Percentiles rank a stretch among this genome's conserved stretches.
These are phyloP conservation scores for Zanthoxylum bungeanum DNA, from an alignment of 345 rosid species.

Conservation along the genomic window DNA sequence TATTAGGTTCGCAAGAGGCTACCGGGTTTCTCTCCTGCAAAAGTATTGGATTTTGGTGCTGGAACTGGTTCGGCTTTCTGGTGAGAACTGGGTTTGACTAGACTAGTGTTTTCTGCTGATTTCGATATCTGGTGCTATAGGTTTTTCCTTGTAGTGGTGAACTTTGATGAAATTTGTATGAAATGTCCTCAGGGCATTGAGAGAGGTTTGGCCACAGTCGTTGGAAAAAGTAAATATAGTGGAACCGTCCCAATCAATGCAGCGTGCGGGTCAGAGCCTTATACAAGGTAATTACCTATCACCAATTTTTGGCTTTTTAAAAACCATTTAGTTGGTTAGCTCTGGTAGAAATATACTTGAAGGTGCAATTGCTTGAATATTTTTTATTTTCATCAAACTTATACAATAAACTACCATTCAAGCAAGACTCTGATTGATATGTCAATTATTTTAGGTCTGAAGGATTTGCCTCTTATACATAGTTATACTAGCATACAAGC, in stretches of 20 bases:
- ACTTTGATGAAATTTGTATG: constrained; percentile 10
- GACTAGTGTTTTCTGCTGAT: background rate
- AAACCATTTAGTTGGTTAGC: background rate
- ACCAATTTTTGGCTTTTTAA: background rate
- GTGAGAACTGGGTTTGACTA: constrained; percentile 34
- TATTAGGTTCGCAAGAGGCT: constrained; percentile 66
- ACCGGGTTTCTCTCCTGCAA: constrained; percentile 67
- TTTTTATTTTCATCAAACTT: background rate
- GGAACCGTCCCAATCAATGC: constrained; percentile 98
- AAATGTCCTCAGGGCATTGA: constrained; percentile 57
- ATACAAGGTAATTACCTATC: constrained; percentile 48
- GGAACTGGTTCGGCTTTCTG: constrained; percentile 97
- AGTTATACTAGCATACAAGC: constrained; percentile 74
- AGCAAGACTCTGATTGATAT: constrained; percentile 12
- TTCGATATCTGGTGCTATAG: background rate
- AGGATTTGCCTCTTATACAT: constrained; percentile 79
- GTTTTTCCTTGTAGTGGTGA: background rate
- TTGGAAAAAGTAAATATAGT: constrained; percentile 66
- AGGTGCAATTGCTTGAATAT: background rate
- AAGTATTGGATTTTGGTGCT: constrained; percentile 88
- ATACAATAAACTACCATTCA: background rate
- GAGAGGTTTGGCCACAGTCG: constrained; percentile 89
- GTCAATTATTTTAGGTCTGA: constrained; percentile 44
- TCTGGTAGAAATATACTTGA: background rate
- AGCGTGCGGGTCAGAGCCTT: constrained; percentile 83